phyloP scores from a whole-genome alignment of 768 basidiomycete genomes.

The Lentinula detonsa region DNA sequence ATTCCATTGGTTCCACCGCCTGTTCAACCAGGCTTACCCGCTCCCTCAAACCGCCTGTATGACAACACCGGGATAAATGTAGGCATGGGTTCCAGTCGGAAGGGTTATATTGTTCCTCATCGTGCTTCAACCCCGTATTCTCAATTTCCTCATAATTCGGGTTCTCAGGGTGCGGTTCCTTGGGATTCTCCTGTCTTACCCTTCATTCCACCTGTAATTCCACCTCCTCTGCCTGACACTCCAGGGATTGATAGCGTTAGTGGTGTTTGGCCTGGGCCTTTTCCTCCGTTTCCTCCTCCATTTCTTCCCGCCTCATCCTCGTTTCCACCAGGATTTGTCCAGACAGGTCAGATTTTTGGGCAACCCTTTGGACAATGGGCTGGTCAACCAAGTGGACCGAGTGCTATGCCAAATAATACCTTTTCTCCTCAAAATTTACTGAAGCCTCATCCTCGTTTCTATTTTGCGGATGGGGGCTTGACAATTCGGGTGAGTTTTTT shows the following conservation, averaged over 20 bases:
- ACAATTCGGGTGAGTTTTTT: background rate
- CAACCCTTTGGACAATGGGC: too few relatives aligned
- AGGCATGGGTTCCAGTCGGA: background rate
- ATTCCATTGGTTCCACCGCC: too few relatives aligned
- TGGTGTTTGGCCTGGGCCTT: too few relatives aligned
- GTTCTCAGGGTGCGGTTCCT: background rate
- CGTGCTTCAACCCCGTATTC: background rate
- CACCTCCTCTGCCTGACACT: background rate
- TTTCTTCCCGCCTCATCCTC: background rate
- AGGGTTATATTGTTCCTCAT: background rate
- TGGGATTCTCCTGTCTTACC: background rate
- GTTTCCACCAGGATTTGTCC: background rate
- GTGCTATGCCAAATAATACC: too few relatives aligned
- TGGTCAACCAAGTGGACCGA: background rate
- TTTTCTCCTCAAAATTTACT: too few relatives aligned
- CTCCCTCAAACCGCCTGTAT: too few relatives aligned
- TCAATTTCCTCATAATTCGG: background rate
- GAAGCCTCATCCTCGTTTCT: background rate
- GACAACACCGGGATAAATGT: too few relatives aligned
- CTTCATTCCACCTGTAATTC: background rate
- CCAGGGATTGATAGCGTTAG: too few relatives aligned
- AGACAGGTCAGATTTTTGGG: background rate
- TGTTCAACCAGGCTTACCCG: too few relatives aligned
- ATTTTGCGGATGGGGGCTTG: background rate
- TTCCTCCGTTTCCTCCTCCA: too few relatives aligned